Evolutionary conservation across 176 grass and related monocot species (phyloP), one percentile per base, ranked within the genome.

Genomic region (Musa schizocarpa): DNA sequence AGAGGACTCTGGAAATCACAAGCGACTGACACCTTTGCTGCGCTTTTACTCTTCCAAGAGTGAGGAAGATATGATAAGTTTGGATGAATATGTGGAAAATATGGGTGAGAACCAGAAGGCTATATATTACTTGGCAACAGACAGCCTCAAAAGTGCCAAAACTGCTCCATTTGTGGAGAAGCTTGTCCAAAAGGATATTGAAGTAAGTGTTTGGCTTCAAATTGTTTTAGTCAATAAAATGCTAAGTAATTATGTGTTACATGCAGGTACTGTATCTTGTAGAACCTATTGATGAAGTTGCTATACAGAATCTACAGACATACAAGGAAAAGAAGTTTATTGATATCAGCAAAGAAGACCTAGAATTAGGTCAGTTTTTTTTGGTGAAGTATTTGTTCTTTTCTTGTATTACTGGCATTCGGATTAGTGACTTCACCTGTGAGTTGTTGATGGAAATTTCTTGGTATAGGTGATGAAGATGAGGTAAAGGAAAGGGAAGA

Each of bases 301-400:
- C 92, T 50, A 96, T 96, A 75, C 92, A 96, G 87, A 96, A 96
- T 75, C 75, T 96, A 61, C 92, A 96, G 76, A 92, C 92, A 11
- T 96, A 92, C 78, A 96, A 96, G 73, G 92, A 96, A 69, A 96
- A 96, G 69, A 92, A 89, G 55, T 89, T 96, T 74, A 85, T 96
- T 51, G 92, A 92, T 79, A 92, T 96, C 53, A 92, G 92, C 83
- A 96, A 96, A 71, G 89, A 96, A 49, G 89, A 96, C 72, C 79
- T 96, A 25, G 92, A 96, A 82, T 77, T 96, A 76, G 85, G 92
- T 92, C 48, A 82, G 72, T 65, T 23, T 16, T 17, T 50, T 55
- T 13, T 9, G 9, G 52, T 2, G 6, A 43, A 43, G n/a, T 27
- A 66, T 1, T 68, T 11, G 6, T 13, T 14, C 0, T 21, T 61